phyloP scores from a whole-genome alignment of 1,284 basidiomycete species.

The Polyporus tsugae region DNA sequence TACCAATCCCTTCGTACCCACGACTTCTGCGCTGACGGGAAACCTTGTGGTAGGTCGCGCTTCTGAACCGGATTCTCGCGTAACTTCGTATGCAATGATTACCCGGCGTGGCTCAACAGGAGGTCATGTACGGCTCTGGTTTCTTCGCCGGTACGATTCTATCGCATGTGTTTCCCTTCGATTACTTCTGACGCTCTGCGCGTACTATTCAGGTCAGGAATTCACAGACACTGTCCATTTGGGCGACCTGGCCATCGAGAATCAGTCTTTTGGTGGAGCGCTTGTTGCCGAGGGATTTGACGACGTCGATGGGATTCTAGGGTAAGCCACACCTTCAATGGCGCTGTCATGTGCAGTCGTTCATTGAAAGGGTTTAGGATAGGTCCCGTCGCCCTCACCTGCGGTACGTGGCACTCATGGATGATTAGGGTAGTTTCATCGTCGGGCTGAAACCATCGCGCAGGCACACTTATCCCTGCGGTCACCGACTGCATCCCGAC shows the following conservation, averaged over 20 bases:
- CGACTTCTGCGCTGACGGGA: conserved; percentile 44
- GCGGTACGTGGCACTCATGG: conserved; percentile 16
- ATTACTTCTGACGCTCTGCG: not conserved
- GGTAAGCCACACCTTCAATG: conserved; percentile 24
- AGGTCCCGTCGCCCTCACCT: conserved; percentile 55
- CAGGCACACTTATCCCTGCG: conserved; percentile 5
- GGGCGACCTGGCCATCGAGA: conserved; percentile 27
- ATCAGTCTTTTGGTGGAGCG: conserved; percentile 64
- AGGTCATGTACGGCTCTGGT: conserved; percentile 60
- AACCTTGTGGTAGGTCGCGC: conserved; percentile 25
- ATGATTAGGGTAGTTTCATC: not conserved
- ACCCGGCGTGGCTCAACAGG: conserved; percentile 28
- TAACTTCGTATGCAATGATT: no score
- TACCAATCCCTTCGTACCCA: conserved; percentile 47
- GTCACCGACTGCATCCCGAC: conserved; percentile 28
- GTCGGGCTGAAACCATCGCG: not conserved
- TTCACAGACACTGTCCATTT: conserved; percentile 40
- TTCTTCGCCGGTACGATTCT: conserved; percentile 51
- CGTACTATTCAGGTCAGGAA: conserved; percentile 28
- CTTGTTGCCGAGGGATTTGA: conserved; percentile 44
- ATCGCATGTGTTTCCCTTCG: not conserved
- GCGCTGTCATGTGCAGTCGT: not conserved
- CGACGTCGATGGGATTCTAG: conserved; percentile 59
- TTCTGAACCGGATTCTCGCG: no score
- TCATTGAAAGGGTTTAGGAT: conserved; percentile 40